phyloP scores from a whole-genome alignment of 75 land plant genomes.

The Chamaecyparis obtusa region DNA sequence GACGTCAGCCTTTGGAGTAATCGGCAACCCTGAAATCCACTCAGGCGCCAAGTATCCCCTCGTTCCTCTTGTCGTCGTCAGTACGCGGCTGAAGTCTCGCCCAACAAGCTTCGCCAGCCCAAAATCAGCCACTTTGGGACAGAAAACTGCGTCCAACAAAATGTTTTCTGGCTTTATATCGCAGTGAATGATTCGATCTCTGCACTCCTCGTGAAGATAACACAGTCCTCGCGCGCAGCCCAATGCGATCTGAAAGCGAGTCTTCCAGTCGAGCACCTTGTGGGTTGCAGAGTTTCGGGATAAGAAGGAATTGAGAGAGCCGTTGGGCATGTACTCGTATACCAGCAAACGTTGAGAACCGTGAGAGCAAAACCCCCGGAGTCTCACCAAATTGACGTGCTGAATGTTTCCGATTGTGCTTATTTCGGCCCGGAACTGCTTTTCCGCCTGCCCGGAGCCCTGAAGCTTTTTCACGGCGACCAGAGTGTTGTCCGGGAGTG shows the following conservation, averaged over 20 bases:
- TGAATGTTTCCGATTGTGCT: conserved; percentile 41
- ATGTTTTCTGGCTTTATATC: conserved; percentile 56
- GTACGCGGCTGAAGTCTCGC: conserved; percentile 14
- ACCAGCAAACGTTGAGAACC: conserved; percentile 26
- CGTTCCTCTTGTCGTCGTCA: conserved; percentile 35
- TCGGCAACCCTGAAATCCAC: conserved; percentile 24
- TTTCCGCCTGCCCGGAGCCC: conserved; percentile 3
- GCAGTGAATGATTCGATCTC: conserved; percentile 62
- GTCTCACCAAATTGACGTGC: conserved; percentile 47
- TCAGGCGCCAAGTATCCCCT: conserved; percentile 52
- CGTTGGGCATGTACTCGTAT: conserved; percentile 34
- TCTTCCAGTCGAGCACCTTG: conserved; percentile 23
- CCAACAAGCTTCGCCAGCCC: conserved; percentile 43
- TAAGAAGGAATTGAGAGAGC: conserved; percentile 28
- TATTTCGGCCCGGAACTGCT: conserved; percentile 29
- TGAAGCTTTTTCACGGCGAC: conserved; percentile 30
- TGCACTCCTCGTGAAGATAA: conserved; percentile 60
- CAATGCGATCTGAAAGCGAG: conserved; percentile 35
- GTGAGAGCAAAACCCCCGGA: conserved; percentile 50
- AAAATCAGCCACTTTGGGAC: conserved; percentile 39
- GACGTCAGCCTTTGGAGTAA: conserved; percentile 47
- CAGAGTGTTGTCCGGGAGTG: conserved; percentile 8
- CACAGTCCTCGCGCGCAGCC: conserved; percentile 52
- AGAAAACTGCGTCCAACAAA: conserved; percentile 25
- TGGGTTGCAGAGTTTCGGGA: conserved; percentile 5